Evolutionary conservation across 2,329 filamentous ascomycete genomes (phyloP).

Genomic region (Hypoxylon sp.): DNA sequence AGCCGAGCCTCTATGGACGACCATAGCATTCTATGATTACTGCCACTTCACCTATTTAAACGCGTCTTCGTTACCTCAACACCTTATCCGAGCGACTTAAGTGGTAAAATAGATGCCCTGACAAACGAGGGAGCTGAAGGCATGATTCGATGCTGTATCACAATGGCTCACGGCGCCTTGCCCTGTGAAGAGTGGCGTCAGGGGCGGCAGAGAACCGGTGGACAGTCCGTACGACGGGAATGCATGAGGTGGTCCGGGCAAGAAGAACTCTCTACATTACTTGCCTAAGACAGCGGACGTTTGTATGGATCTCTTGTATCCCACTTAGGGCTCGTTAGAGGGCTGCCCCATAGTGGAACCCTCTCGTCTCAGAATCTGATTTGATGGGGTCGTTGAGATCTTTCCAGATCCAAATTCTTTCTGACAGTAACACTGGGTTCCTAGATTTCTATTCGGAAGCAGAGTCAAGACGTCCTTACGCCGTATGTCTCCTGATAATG

Average conservation of each 20-base stretch:
- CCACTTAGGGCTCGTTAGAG: neutral
- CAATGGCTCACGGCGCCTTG: constrained; percentile 1
- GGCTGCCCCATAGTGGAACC: neutral
- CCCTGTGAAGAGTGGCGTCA: constrained; percentile 10
- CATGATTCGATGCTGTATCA: constrained; percentile 19
- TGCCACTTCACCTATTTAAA: neutral
- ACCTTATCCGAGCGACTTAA: neutral
- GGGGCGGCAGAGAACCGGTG: constrained; percentile 11
- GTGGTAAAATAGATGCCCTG: neutral
- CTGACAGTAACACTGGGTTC: neutral
- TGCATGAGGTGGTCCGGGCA: neutral
- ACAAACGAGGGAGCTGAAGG: constrained; percentile 1
- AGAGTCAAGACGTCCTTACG: neutral
- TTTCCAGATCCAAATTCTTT: neutral
- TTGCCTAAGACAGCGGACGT: neutral
- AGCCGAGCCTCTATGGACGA: neutral
- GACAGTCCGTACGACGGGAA: constrained; percentile 5
- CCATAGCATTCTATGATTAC: neutral
- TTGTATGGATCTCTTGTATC: neutral
- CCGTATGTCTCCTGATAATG: neutral
- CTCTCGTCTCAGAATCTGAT: neutral
- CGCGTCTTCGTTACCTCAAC: constrained; percentile 2
- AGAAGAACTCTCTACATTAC: neutral
- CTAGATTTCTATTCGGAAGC: neutral
- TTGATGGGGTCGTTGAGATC: neutral